Evolutionary conservation across 257 asterid species (phyloP).

Genomic region (Lavandula angustifolia): DNA sequence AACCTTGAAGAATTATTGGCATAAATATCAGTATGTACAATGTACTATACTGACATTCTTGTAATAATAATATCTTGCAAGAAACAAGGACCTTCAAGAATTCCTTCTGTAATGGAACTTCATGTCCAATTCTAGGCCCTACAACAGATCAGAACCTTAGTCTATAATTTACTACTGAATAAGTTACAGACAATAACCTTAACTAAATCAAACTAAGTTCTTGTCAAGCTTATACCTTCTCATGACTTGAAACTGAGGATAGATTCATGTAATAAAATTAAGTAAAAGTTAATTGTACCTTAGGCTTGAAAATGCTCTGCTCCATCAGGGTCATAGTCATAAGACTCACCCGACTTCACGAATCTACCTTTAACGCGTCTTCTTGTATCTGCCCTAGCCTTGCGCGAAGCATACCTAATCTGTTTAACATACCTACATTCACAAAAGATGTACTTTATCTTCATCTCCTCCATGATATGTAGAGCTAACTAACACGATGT

Average conservation of each 20-base stretch:
- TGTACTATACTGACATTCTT: constrained; percentile 6
- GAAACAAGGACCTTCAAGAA: constrained; percentile 15
- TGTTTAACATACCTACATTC: constrained; percentile 74
- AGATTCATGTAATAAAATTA: neutral
- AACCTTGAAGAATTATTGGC: constrained; percentile 22
- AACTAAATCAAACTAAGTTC: neutral
- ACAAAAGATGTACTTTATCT: constrained; percentile 2
- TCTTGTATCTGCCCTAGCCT: constrained; percentile 92
- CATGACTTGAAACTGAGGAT: too few relatives aligned
- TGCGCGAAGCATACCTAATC: constrained; percentile 87
- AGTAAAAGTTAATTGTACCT: constrained; percentile 15
- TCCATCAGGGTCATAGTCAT: constrained; percentile 53
- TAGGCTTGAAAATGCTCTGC: constrained; percentile 40
- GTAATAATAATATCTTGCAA: constrained; percentile 10
- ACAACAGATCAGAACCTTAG: neutral
- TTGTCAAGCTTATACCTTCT: too few relatives aligned
- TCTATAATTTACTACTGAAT: too few relatives aligned
- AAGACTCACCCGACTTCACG: constrained; percentile 76
- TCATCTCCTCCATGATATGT: too few relatives aligned
- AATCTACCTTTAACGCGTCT: constrained; percentile 89
- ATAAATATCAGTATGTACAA: neutral
- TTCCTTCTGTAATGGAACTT: neutral
- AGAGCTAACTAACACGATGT: neutral
- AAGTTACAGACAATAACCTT: constrained; percentile 14
- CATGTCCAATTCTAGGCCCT: constrained; percentile 19